Percentiles rank a stretch among this genome's conserved stretches.
Conservation (phyloP, 2,329 filamentous ascomycete species). For the Aspergillus jensenii region DNA sequence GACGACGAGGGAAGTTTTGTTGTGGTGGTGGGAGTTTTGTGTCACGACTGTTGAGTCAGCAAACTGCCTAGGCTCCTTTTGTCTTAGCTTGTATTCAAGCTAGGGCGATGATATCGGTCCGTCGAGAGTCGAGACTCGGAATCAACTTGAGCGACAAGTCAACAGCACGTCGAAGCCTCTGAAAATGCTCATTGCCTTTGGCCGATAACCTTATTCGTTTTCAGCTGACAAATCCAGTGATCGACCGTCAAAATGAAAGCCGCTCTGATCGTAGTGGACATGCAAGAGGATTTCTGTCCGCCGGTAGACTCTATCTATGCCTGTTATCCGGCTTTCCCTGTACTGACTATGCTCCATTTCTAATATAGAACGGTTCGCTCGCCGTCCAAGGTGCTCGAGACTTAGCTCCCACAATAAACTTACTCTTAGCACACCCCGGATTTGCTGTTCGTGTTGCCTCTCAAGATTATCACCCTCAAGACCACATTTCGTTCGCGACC, state of each 20-base stretch:
- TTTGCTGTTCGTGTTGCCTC: constrained; percentile 78
- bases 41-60: constrained; percentile 17
- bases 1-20: constrained; percentile 14
- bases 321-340: constrained; percentile 4
- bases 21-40: constrained; percentile 18
- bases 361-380: constrained; percentile 71
- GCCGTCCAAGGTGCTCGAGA: constrained; percentile 72
- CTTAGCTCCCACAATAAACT: constrained; percentile 71
- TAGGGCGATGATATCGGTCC: background rate
- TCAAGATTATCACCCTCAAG: constrained; percentile 82
- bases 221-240: background rate
- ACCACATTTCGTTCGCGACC: constrained; percentile 84
- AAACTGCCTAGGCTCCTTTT: background rate
- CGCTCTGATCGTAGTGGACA: constrained; percentile 75
- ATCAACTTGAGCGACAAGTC: background rate
- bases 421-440: constrained; percentile 64
- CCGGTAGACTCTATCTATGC: constrained; percentile 56
- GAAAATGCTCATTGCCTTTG: background rate
- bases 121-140: background rate
- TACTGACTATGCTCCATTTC: constrained; percentile 1
- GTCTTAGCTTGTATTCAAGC: background rate
- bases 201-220: background rate
- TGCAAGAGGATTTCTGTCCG: constrained; percentile 94
- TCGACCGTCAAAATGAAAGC: constrained; percentile 33
- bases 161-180: background rate